Evolutionary conservation across 176 grass and related monocot species (phyloP), one percentile per base, ranked within the genome.

Genomic region (Ampelocalamus luodianensis): DNA sequence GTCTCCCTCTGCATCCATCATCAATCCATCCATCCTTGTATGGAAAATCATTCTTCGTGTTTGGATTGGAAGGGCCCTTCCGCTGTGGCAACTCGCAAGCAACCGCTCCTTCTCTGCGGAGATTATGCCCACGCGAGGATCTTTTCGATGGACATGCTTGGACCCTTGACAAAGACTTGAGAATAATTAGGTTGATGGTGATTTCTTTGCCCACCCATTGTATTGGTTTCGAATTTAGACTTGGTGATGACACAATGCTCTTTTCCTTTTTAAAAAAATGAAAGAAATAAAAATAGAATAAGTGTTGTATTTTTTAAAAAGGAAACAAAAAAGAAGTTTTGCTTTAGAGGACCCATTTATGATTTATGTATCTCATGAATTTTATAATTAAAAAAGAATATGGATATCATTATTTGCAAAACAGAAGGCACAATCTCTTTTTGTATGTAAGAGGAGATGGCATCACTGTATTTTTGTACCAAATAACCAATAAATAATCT

Each of bases 401-500:
- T 58, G 54, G 20, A 10, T n/a, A 58, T n/a, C 20, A 4, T 15
- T 49, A 4, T 49, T n/a, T 58, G 12, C 14, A 16, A 49, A 14
- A 1, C 2, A n/a, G 18, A 22, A 22, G 20, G 9, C 3, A n/a
- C 8, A 22, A 2, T 9, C 54, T 56, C 18, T 20, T 20, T 3
- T 6, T 20, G 1, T 54, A 53, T 64, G 45, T 49, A 23, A 48
- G 9, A 65, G 43, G 29, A 65, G 24, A 48, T 27, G 26, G 6
- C 17, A 23, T 5, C n/a, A 34, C 9, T 20, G 22, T 3, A 2
- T 17, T 34, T 65, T 29, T 37, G 38, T 77, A 23, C 1, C n/a
- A 27, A 29, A 4, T 74, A 74, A 61, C 62, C 43, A 82, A 82
- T 58, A 86, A 55, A 17, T n/a, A 76, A 77, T 50, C 27, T 12